Conservation (phyloP, 306 rosid species). For the Styphnolobium japonicum region DNA sequence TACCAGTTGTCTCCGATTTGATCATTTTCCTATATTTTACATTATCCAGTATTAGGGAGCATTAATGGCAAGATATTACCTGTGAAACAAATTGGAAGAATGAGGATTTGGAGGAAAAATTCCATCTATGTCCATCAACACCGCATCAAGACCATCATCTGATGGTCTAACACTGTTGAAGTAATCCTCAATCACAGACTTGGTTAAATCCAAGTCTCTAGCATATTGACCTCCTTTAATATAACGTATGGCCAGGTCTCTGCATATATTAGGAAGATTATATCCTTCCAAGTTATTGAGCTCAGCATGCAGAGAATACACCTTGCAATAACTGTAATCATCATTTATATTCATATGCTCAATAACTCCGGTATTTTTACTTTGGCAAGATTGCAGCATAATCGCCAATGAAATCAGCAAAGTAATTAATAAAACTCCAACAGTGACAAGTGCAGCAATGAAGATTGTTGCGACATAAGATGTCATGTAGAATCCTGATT, state of each 20-base stretch:
- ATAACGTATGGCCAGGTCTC: conserved; percentile 43
- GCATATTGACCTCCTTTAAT: conserved; percentile 70
- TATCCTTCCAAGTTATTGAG: conserved; percentile 60
- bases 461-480: conserved; percentile 65
- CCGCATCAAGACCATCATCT: conserved; percentile 48
- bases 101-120: conserved; percentile 36
- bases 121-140: conserved; percentile 76
- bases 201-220: conserved; percentile 56
- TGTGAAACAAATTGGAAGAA: conserved; percentile 16
- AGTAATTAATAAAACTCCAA: conserved; percentile 61
- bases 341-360: conserved; percentile 38
- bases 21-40: not conserved
- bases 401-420: conserved; percentile 58
- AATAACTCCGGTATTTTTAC: conserved; percentile 45
- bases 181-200: conserved; percentile 47
- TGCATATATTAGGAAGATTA: conserved; percentile 54
- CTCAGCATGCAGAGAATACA: conserved; percentile 53
- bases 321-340: conserved; percentile 56
- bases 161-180: conserved; percentile 37
- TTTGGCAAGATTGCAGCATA: conserved; percentile 85
- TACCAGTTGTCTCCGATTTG: not conserved
- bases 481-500: conserved; percentile 79
- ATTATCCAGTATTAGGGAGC: not conserved
- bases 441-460: conserved; percentile 50
- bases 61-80: conserved; percentile 34